Evolutionary conservation across 2,329 filamentous ascomycete species (phyloP).

Genomic region (Diaporthe vaccinii): DNA sequence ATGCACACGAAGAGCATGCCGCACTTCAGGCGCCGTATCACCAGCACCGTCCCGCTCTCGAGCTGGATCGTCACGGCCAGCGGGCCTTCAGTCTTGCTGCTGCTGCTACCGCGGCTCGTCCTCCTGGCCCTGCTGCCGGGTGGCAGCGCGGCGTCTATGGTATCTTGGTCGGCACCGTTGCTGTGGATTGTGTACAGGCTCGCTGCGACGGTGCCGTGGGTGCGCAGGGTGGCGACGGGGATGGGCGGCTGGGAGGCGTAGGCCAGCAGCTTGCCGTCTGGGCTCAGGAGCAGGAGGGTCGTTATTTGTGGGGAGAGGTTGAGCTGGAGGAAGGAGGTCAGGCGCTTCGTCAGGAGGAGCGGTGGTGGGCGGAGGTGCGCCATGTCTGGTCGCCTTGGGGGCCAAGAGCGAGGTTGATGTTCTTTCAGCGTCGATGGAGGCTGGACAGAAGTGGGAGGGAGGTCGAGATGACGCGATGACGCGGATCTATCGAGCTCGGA

Average conservation of each 20-base stretch:
- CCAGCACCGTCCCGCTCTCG: constrained; percentile 66
- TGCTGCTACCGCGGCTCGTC: constrained; percentile 37
- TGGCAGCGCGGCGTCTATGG: constrained; percentile 50
- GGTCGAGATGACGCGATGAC: not conserved
- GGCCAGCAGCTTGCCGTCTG: constrained; percentile 73
- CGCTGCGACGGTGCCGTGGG: constrained; percentile 74
- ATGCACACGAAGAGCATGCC: constrained; percentile 74
- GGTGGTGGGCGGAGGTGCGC: constrained; percentile 56
- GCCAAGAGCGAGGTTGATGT: not conserved
- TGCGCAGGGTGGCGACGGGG: constrained; percentile 69
- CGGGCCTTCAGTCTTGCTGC: constrained; percentile 33
- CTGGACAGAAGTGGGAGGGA: not conserved
- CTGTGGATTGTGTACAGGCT: constrained; percentile 72
- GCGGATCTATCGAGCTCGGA: not conserved
- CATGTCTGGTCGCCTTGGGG: constrained; percentile 27
- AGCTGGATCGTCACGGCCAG: constrained; percentile 70
- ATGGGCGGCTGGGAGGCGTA: constrained; percentile 65
- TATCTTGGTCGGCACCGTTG: constrained; percentile 56
- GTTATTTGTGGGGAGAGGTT: constrained; percentile 70
- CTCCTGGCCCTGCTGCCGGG: constrained; percentile 39
- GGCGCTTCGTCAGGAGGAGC: constrained; percentile 75
- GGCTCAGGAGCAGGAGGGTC: constrained; percentile 71
- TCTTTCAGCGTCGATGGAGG: not conserved
- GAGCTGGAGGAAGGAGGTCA: constrained; percentile 71
- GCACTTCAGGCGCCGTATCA: constrained; percentile 70